Evolutionary conservation across 2,329 filamentous ascomycete species (phyloP).

Genomic region (Fusarium sororula): DNA sequence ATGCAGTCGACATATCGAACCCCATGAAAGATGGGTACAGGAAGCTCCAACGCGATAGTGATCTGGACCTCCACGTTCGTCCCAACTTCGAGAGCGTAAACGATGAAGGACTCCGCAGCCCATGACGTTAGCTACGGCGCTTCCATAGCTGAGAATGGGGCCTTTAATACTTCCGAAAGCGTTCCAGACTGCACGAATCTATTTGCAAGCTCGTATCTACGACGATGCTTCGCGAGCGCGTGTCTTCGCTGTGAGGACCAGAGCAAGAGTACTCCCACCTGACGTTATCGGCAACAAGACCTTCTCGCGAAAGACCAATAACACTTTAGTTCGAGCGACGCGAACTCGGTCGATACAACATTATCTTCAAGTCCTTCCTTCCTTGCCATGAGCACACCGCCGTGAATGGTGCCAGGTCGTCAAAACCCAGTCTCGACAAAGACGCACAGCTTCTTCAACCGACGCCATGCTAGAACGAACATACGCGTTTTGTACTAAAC

Average conservation of each 20-base stretch:
- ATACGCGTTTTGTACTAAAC: not conserved
- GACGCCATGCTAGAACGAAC: not conserved
- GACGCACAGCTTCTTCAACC: not conserved
- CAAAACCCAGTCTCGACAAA: not conserved
- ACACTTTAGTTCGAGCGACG: not conserved
- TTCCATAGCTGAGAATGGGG: not conserved
- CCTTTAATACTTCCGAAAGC: not conserved
- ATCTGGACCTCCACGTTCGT: fast-evolving
- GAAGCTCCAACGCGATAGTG: not conserved
- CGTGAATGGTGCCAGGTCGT: not conserved
- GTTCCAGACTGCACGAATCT: not conserved
- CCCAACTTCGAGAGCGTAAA: not conserved
- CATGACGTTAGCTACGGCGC: not conserved
- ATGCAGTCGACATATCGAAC: fast-evolving
- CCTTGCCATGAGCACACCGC: not conserved
- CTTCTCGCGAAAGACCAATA: not conserved
- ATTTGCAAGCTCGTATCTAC: not conserved
- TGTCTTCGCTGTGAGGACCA: not conserved
- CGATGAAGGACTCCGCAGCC: not conserved
- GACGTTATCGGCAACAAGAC: not conserved
- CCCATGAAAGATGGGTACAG: not conserved
- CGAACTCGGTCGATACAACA: not conserved
- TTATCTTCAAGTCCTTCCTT: not conserved
- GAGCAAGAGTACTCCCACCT: not conserved
- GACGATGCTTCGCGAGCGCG: not conserved